Evolutionary conservation across 768 basidiomycete genomes (phyloP).

Genomic region (Amanita phalloides): DNA sequence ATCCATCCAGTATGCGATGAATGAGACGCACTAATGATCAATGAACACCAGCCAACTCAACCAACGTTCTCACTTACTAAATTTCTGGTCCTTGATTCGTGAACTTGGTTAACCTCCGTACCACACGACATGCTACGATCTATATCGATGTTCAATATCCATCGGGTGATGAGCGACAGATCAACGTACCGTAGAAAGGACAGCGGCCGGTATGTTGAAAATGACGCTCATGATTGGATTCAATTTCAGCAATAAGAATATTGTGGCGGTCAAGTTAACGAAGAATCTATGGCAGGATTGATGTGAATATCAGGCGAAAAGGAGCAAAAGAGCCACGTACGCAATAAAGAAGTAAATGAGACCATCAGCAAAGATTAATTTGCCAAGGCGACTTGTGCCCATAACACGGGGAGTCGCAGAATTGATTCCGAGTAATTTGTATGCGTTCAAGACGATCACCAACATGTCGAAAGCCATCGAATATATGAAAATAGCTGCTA

Average conservation of each 20-base stretch:
- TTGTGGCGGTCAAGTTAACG: constrained; percentile 31
- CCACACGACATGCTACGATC: constrained; percentile 52
- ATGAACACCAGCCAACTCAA: not conserved
- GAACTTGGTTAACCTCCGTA: constrained; percentile 49
- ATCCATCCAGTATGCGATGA: constrained; percentile 8
- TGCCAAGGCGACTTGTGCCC: constrained; percentile 36
- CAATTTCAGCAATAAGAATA: constrained; percentile 57
- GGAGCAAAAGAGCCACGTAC: constrained; percentile 23
- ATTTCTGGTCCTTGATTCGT: constrained; percentile 28
- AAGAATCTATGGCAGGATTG: constrained; percentile 25
- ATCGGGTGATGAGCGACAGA: not conserved
- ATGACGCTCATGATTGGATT: constrained; percentile 60
- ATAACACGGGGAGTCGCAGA: constrained; percentile 11
- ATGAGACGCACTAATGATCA: constrained; percentile 11
- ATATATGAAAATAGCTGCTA: constrained; percentile 66
- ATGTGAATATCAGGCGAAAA: not conserved
- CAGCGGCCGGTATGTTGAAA: constrained; percentile 56
- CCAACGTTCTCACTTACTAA: constrained; percentile 24
- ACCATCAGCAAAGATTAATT: constrained; percentile 62
- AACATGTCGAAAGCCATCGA: constrained; percentile 65
- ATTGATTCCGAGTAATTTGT: constrained; percentile 35
- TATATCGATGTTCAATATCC: constrained; percentile 9
- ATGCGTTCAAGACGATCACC: constrained; percentile 48
- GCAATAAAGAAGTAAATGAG: constrained; percentile 70
- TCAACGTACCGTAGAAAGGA: constrained; percentile 31